Conservation (phyloP, 768 basidiomycete species). For the Steccherinum ochraceum region DNA sequence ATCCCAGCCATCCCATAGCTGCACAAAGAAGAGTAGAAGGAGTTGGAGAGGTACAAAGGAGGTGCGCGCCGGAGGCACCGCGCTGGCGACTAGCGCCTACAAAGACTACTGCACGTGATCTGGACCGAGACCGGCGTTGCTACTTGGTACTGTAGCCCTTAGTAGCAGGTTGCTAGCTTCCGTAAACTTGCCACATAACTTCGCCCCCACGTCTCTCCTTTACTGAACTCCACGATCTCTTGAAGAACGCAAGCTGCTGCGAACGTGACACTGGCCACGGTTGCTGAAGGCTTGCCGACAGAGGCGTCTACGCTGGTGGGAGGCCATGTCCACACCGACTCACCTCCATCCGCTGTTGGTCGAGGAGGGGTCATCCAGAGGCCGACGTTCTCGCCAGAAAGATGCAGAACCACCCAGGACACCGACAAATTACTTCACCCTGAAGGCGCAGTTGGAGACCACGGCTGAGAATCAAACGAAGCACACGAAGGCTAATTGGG, state of each 20-base stretch:
- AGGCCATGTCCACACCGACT: slow-evolving; percentile 20
- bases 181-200: too few species aligned
- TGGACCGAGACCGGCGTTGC: too few species aligned
- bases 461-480: slow-evolving; percentile 25
- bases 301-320: too few species aligned
- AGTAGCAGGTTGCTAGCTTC: too few species aligned
- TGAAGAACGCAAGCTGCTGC: too few species aligned
- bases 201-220: too few species aligned
- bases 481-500: slow-evolving; percentile 31
- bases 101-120: too few species aligned
- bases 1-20: slow-evolving; percentile 29
- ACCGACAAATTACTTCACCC: slow-evolving; percentile 50
- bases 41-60: background rate
- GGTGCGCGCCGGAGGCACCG: background rate
- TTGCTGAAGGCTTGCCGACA: too few species aligned
- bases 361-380: slow-evolving; percentile 38
- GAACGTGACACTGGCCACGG: too few species aligned
- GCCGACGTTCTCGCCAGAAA: slow-evolving; percentile 41
- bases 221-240: too few species aligned
- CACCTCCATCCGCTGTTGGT: slow-evolving; percentile 67
- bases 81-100: background rate
- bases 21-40: background rate
- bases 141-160: too few species aligned
- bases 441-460: slow-evolving; percentile 56
- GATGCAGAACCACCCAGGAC: slow-evolving; percentile 27